Evolutionary conservation across 179 eudicot genomes (phyloP).

Genomic region (Carnegiea gigantea): DNA sequence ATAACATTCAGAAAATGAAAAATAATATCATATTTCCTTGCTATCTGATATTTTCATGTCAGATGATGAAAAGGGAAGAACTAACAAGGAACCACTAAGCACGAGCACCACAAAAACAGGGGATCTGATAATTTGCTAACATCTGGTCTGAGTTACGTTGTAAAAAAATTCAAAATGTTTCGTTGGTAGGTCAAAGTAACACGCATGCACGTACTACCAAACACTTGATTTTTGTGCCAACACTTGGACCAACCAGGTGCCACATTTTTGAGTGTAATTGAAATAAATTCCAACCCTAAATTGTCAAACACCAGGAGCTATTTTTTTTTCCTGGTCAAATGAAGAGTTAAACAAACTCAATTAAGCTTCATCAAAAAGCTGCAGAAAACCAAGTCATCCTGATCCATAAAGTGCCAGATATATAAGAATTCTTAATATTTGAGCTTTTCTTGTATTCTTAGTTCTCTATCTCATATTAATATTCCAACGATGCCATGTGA

Average conservation of each 20-base stretch:
- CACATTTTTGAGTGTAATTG: constrained; percentile 17
- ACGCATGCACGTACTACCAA: constrained; percentile 14
- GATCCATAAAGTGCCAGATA: constrained; percentile 7
- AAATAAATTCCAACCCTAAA: too few species aligned
- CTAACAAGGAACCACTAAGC: neutral
- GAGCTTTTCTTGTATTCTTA: neutral
- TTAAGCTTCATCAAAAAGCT: neutral
- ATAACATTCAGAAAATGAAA: too few species aligned
- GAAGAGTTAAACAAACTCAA: constrained; percentile 1
- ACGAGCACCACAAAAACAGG: neutral
- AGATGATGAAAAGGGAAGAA: neutral
- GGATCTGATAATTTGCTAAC: constrained; percentile 8
- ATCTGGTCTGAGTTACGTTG: constrained; percentile 3
- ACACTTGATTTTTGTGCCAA: neutral
- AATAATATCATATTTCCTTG: too few species aligned
- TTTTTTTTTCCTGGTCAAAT: constrained; percentile 16
- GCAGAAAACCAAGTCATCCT: constrained; percentile 16
- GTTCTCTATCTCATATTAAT: neutral
- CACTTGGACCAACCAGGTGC: constrained; percentile 30
- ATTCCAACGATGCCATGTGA: neutral
- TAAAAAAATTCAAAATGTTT: constrained; percentile 25
- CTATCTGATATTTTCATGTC: too few species aligned
- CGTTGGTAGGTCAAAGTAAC: constrained; percentile 37
- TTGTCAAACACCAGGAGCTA: constrained; percentile 12
- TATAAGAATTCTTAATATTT: too few species aligned